Base-by-base conservation (phyloP, 192 early-diverging fungal genomes). In the Linnemannia zychae region DNA sequence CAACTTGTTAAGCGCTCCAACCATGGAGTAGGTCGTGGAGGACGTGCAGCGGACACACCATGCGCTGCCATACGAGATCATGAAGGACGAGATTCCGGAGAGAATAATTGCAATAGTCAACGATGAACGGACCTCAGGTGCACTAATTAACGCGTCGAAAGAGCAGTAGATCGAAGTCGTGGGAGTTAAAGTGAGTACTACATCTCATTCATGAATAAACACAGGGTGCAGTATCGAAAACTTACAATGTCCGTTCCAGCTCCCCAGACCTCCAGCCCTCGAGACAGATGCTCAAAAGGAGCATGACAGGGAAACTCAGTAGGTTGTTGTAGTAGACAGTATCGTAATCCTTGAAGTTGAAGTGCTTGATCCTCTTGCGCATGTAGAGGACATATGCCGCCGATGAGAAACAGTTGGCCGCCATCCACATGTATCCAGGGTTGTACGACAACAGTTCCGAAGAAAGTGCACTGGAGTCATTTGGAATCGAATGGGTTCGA, bases 261-360 rank as follows among this genome's bases (percentile, higher is more conserved):
- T 95, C 93, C 24, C 90, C 89, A 28, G 86, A 74, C 47, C 88
- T 79, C 94, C 94, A 95, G 79, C 95, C 91, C 67, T 95, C 95
- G 76, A 94, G 90, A 7, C 92, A 63, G 1, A 94, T 75, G 74
- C 94, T 96, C 72, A 94, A 90, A 17, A 93, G 79, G 7, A 95
- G 68, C 87, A 94, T 92, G 20, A 96, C 89, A 17, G 98, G 98
- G 71, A 97, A 88, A 0, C 96, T 95, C 34, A 99, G 89, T 46
- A 97, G 79, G 79, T 98, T 99, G 93, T 99, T 99, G 88, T 97
- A 99, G 84, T 95, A 99, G 18, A 99, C 97, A 7, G 98, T 99
- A 87, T 99, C 98, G 88, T 97, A 98, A 82, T 99, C 98, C 88
- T 97, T 97, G 79, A 99, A 99, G 76, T 93, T 92, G 76, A 96